These are phyloP conservation scores for Trichoderma endophyticum DNA, from an alignment of 2,329 filamentous ascomycete genomes.

Conservation along the genomic window DNA sequence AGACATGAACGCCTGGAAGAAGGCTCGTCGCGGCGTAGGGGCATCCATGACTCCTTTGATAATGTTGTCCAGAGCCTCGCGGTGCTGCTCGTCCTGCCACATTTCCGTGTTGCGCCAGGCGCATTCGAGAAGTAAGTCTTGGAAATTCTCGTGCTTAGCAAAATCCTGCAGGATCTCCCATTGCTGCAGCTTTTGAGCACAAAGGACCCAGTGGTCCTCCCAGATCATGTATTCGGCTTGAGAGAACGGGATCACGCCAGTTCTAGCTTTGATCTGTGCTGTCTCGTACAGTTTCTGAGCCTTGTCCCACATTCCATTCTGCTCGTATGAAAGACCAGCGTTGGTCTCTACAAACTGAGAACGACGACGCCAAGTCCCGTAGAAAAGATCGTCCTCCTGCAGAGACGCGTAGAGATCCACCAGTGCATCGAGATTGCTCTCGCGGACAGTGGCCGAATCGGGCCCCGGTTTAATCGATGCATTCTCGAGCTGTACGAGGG, in stretches of 20 bases:
- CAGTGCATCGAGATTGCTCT: slow-evolving; percentile 95
- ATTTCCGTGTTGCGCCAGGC: slow-evolving; percentile 95
- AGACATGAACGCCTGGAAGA: slow-evolving; percentile 98
- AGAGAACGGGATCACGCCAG: slow-evolving; percentile 92
- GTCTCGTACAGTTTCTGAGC: slow-evolving; percentile 95
- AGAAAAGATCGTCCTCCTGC: slow-evolving; percentile 95
- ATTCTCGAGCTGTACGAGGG: slow-evolving; percentile 84
- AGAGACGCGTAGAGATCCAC: slow-evolving; percentile 86
- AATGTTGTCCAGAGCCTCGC: slow-evolving; percentile 84
- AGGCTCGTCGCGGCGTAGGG: slow-evolving; percentile 85
- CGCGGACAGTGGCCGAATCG: slow-evolving; percentile 78
- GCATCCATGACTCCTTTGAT: slow-evolving; percentile 98
- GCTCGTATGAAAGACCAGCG: slow-evolving; percentile 93
- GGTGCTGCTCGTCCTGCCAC: slow-evolving; percentile 82
- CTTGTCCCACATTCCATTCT: slow-evolving; percentile 99
- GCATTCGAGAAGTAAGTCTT: slow-evolving; percentile 90
- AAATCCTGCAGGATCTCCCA: slow-evolving; percentile 99
- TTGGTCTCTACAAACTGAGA: slow-evolving; percentile 98
- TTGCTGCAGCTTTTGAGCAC: slow-evolving; percentile 95
- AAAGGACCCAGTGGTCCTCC: slow-evolving; percentile 99
- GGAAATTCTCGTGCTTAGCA: slow-evolving; percentile 97
- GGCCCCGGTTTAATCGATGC: slow-evolving; percentile 78
- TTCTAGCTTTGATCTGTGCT: slow-evolving; percentile 94
- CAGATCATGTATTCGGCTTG: slow-evolving; percentile 98
- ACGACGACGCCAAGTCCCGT: slow-evolving; percentile 91